Evolutionary conservation across 2,329 filamentous ascomycete genomes (phyloP).

Genomic region (Claviceps pazoutovae): DNA sequence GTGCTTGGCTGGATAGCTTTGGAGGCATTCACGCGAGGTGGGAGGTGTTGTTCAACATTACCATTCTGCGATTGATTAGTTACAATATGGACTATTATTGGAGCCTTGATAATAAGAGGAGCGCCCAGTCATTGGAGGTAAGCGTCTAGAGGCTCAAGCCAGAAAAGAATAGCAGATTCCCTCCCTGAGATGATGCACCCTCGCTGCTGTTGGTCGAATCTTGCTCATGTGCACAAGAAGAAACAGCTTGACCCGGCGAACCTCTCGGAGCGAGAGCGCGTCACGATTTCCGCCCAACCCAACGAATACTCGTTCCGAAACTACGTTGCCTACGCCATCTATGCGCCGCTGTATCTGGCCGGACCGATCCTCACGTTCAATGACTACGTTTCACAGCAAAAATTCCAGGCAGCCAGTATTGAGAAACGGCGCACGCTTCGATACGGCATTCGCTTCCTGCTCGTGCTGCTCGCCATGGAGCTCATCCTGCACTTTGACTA

Average conservation of each 20-base stretch:
- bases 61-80: constrained; percentile 80
- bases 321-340: constrained; percentile 79
- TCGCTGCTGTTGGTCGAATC: not conserved
- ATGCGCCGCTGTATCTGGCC: constrained; percentile 82
- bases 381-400: constrained; percentile 82
- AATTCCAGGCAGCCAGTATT: constrained; percentile 59
- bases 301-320: constrained; percentile 68
- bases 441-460: constrained; percentile 69
- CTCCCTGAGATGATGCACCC: not conserved
- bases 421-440: constrained; percentile 56
- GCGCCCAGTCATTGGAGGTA: constrained; percentile 68
- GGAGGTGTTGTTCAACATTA: constrained; percentile 98
- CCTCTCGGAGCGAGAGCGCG: constrained; percentile 78
- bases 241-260: constrained; percentile 82
- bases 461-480: constrained; percentile 80
- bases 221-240: constrained; percentile 73
- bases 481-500: constrained; percentile 85
- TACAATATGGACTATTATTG: constrained; percentile 97
- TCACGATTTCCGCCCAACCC: constrained; percentile 57
- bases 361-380: constrained; percentile 96
- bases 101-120: constrained; percentile 56
- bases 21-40: constrained; percentile 78
- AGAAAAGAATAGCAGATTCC: not conserved
- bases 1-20: constrained; percentile 59
- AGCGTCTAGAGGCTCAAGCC: constrained; percentile 12